These are phyloP conservation scores for Chytriomyces sp. DNA, from an alignment of 192 early-diverging fungal genomes.

Conservation along the genomic window DNA sequence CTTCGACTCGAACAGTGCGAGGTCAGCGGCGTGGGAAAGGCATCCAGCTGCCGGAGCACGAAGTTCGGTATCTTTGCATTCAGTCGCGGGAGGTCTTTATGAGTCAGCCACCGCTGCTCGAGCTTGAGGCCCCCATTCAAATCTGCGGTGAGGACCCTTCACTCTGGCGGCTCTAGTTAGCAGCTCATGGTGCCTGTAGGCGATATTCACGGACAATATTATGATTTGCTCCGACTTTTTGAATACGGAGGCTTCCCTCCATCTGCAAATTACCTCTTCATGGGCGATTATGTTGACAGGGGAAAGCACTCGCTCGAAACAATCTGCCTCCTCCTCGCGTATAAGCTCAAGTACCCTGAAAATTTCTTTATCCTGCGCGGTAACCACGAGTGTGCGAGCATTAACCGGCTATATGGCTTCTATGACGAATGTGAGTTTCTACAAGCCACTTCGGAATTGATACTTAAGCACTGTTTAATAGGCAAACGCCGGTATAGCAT, in stretches of 20 bases:
- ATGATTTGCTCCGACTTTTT: conserved; percentile 92
- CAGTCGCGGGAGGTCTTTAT: conserved; percentile 94
- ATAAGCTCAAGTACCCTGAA: conserved; percentile 99
- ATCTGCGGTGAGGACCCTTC: conserved; percentile 75
- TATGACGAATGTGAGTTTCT: conserved; percentile 86
- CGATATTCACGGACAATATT: conserved; percentile 95
- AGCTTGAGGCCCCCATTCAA: conserved; percentile 92
- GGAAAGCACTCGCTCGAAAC: conserved; percentile 97
- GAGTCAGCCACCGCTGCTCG: conserved; percentile 84
- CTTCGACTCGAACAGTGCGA: conserved; percentile 64
- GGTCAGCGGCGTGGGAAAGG: conserved; percentile 94
- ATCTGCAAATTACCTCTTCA: conserved; percentile 92
- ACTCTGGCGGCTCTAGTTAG: not conserved
- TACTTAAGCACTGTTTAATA: conserved; percentile 24
- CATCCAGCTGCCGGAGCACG: conserved; percentile 88
- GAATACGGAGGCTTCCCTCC: conserved; percentile 97
- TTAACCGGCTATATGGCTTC: conserved; percentile 96
- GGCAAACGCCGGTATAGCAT: conserved; percentile 97
- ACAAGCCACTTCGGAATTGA: not conserved
- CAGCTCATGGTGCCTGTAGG: conserved; percentile 30
- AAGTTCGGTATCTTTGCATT: conserved; percentile 91
- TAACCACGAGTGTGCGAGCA: conserved; percentile 97
- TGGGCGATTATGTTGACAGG: conserved; percentile 97
- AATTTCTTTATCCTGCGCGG: conserved; percentile 99
- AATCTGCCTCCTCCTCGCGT: conserved; percentile 92